Evolutionary conservation across 306 rosid species (phyloP).

Genomic region (Vigna trinervia): DNA sequence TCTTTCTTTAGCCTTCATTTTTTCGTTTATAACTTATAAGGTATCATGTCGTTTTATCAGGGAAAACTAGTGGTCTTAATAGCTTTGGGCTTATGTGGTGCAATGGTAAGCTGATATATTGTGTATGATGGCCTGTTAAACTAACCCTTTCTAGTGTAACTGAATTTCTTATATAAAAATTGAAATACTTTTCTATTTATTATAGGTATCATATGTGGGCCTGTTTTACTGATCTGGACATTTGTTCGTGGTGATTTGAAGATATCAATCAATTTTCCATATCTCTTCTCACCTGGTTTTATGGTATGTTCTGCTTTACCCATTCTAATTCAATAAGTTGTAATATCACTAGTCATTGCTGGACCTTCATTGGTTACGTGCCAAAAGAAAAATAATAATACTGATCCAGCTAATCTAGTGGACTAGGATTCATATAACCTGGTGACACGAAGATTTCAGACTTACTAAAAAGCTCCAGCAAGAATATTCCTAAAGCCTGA

Average conservation of each 20-base stretch:
- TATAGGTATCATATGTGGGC: slow-evolving; percentile 82
- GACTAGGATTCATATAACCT: not conserved
- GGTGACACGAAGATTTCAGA: not conserved
- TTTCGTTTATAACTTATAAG: slow-evolving; percentile 37
- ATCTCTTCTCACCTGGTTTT: slow-evolving; percentile 85
- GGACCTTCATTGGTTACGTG: slow-evolving; percentile 10
- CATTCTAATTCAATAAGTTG: slow-evolving; percentile 30
- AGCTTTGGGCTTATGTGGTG: slow-evolving; percentile 99
- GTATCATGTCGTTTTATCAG: slow-evolving; percentile 53
- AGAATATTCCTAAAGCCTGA: not conserved
- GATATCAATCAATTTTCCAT: slow-evolving; percentile 68
- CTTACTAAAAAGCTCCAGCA: no score
- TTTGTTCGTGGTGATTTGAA: slow-evolving; percentile 79
- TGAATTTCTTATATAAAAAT: slow-evolving; percentile 27
- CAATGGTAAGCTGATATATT: slow-evolving; percentile 69
- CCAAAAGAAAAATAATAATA: not conserved
- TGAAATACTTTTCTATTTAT: slow-evolving; percentile 18
- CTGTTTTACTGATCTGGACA: slow-evolving; percentile 79
- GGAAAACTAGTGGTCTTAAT: slow-evolving; percentile 95
- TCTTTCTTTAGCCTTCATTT: slow-evolving; percentile 35
- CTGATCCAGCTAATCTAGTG: not conserved
- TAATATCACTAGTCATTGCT: slow-evolving; percentile 1
- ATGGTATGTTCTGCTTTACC: slow-evolving; percentile 56
- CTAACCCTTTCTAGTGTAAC: not conserved
- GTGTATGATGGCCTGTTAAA: slow-evolving; percentile 27